These are phyloP conservation scores for Podaxis carcinomalis DNA, from an alignment of 768 basidiomycete genomes.

Conservation along the genomic window DNA sequence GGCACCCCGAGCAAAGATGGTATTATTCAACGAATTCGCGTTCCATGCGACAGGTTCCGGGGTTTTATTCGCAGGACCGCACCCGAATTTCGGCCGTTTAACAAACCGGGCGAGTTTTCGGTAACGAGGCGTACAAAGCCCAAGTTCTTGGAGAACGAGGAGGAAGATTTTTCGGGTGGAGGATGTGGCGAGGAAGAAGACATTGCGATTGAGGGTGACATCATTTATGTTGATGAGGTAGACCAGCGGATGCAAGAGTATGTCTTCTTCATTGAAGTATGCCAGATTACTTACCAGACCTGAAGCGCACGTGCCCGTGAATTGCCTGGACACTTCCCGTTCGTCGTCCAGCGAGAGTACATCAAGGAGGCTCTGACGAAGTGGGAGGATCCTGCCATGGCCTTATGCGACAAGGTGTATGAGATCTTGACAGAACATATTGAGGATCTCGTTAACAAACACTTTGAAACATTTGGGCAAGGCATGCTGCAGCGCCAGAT, in stretches of 20 bases:
- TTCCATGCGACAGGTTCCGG: constrained; percentile 44
- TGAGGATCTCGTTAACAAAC: constrained; percentile 35
- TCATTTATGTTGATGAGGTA: constrained; percentile 24
- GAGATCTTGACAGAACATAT: constrained; percentile 34
- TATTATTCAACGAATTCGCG: constrained; percentile 51
- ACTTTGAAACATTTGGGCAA: constrained; percentile 51
- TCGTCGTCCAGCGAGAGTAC: constrained; percentile 49
- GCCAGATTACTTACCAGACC: constrained; percentile 28
- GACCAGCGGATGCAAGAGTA: constrained; percentile 17
- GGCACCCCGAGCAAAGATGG: constrained; percentile 51
- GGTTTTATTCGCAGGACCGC: constrained; percentile 45
- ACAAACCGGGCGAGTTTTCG: constrained; percentile 4
- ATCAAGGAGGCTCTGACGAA: constrained; percentile 39
- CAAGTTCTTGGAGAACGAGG: constrained; percentile 18
- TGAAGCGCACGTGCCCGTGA: constrained; percentile 66
- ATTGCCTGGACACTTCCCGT: constrained; percentile 64
- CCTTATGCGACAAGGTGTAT: constrained; percentile 39
- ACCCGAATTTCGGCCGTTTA: constrained; percentile 54
- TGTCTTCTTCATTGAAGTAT: neutral
- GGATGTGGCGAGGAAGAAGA: constrained; percentile 10
- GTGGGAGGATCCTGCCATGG: constrained; percentile 46
- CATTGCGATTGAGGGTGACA: neutral
- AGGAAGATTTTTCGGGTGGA: constrained; percentile 19
- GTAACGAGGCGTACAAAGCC: constrained; percentile 13
- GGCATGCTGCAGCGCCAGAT: constrained; percentile 50